A percentile compares a stretch with the other conserved stretches of the same genome.
Conservation (phyloP, 495 filamentous ascomycete genomes). For the Beverwykella pulmonaria region DNA sequence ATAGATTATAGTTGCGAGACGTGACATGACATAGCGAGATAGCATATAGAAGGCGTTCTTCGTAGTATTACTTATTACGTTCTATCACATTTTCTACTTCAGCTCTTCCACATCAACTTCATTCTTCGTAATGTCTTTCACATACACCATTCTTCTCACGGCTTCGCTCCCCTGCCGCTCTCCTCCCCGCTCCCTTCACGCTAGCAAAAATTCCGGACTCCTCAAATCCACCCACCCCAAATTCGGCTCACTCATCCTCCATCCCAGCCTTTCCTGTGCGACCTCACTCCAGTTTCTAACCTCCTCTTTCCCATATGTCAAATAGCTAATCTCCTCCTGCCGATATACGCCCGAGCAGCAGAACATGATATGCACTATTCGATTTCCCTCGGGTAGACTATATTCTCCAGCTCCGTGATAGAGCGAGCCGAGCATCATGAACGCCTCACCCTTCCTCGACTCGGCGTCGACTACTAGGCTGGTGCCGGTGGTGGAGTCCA, state of each 20-base stretch:
- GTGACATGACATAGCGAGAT: too few relatives aligned
- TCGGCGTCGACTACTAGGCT: slow-evolving; percentile 4
- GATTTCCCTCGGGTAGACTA: not conserved
- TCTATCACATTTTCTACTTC: too few relatives aligned
- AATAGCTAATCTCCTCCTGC: slow-evolving; percentile 13
- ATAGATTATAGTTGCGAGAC: not conserved
- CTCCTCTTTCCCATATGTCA: slow-evolving; percentile 9
- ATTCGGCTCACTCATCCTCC: slow-evolving; percentile 18
- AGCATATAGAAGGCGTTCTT: too few relatives aligned
- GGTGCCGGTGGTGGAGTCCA: not conserved
- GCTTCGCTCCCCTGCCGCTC: too few relatives aligned
- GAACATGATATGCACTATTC: slow-evolving; percentile 24
- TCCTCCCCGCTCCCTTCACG: too few relatives aligned
- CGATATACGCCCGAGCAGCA: slow-evolving; percentile 7
- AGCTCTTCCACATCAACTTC: too few relatives aligned
- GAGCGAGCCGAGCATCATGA: slow-evolving; percentile 20
- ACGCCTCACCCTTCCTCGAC: slow-evolving; percentile 12
- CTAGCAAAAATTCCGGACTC: slow-evolving; percentile 15
- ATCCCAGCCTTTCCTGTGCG: slow-evolving; percentile 20
- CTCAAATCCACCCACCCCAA: slow-evolving; percentile 24
- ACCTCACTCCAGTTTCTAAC: slow-evolving; percentile 12
- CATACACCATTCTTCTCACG: not conserved
- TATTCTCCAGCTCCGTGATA: slow-evolving; percentile 25
- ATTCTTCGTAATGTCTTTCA: not conserved
- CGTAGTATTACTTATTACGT: too few relatives aligned